Base-by-base conservation (phyloP, 163 green algal species). In the Chloromonas sp. region DNA sequence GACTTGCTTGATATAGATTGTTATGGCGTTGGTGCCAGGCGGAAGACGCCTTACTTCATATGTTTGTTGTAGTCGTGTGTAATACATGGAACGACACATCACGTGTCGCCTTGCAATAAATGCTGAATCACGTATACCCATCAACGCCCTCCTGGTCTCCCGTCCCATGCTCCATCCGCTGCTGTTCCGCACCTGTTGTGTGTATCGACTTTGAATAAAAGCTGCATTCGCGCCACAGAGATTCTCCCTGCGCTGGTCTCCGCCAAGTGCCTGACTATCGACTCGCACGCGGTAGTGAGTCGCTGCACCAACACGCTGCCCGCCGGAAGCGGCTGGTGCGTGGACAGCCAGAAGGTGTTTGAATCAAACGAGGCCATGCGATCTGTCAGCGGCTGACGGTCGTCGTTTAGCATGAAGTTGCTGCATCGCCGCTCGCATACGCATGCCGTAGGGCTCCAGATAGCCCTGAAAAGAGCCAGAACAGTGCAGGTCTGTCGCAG, bases 341-440 rank as follows among this genome's bases (percentile, higher is more conserved):
- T 82, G 5, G 71, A 59, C 71, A 79, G 71, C 71, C 71, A 89
- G 61, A 81, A 85, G 66, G 77, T 81, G 62, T 77, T 78, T 70
- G 60, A 60, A 61, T 89, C 83, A 62, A 83, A 89, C 57, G 58
- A 57, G 13, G 83, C 86, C 61, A 87, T 80, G 13, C 86, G 86
- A 15, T 86, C 81, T 0, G 58, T 8, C 61, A 89, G 83, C 61
- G 83, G 58, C 60, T 83, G 62, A 2, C 83, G 83, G 1, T 79
- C 60, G 81, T 89, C 86, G 71, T 61, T 84, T 1, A 89, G 76
- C 5, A 78, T 70, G 61, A 78, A 74, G 14, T 83, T 83, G 74
- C 14, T 80, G 81, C 62, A 82, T 70, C 86, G 86, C 61, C 86
- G 86, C 79, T 89, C 86, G 57, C 85, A 85, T 3, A 89, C 81